Evolutionary conservation across 2,329 filamentous ascomycete species (phyloP).

Genomic region (Fusarium sp.): DNA sequence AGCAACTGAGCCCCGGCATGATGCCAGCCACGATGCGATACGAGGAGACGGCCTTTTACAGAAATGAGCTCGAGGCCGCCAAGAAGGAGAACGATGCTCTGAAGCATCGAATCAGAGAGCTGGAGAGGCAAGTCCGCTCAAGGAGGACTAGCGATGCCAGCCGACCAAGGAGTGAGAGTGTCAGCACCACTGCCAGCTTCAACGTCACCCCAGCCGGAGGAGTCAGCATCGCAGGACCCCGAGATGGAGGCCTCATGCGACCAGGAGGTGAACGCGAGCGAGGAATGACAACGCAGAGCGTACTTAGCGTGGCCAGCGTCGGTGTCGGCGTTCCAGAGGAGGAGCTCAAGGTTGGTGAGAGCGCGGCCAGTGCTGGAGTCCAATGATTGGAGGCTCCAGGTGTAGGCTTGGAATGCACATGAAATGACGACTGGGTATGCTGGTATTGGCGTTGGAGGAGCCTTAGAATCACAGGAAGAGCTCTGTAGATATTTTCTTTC

Average conservation of each 20-base stretch:
- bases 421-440: constrained; percentile 30
- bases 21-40: constrained; percentile 68
- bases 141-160: constrained; percentile 59
- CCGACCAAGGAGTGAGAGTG: constrained; percentile 62
- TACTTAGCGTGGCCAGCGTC: constrained; percentile 58
- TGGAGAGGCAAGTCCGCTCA: constrained; percentile 66
- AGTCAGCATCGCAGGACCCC: constrained; percentile 58
- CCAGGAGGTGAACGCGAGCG: constrained; percentile 52
- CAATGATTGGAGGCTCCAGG: neutral
- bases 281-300: constrained; percentile 54
- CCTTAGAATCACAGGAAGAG: constrained; percentile 26
- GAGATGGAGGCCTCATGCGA: constrained; percentile 48
- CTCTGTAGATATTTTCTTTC: neutral
- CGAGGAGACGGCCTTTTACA: constrained; percentile 70
- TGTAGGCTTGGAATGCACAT: constrained; percentile 15
- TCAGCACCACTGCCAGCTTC: constrained; percentile 63
- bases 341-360: constrained; percentile 70
- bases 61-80: constrained; percentile 68
- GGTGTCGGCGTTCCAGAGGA: constrained; percentile 69
- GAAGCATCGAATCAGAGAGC: constrained; percentile 69
- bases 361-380: constrained; percentile 61
- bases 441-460: constrained; percentile 38
- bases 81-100: constrained; percentile 73
- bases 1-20: constrained; percentile 63
- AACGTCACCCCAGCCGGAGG: constrained; percentile 51